Evolutionary conservation across 1,284 basidiomycete species (phyloP), one percentile per base, ranked within the genome.

Genomic region (Marasmius fiardii): DNA sequence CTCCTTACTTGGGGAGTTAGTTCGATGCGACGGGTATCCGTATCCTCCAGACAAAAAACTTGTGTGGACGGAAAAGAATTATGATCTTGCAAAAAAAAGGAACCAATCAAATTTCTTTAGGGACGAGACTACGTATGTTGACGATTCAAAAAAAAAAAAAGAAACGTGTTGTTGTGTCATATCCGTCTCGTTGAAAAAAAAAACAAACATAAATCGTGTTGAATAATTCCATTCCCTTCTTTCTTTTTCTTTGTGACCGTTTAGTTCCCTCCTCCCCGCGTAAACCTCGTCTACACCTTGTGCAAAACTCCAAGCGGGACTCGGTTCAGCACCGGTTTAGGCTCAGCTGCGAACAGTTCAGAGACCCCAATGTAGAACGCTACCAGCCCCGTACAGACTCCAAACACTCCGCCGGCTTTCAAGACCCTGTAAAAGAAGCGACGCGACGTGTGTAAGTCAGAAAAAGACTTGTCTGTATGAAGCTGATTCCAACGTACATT

Each of bases 361-460:
- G 79, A 78, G n/a, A 83, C 69, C 43, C 81, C 88, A 48, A 78
- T 75, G 65, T 90, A 90, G 73, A 81, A 90, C 16, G 87, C 89
- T 61, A 88, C 68, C 58, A 81, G 67, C 0, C 85, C 86, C 20
- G 88, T 88, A 54, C 86, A 59, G 54, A 86, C 76, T 31, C 93
- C 93, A 31, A 92, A 69, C 1, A 71, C 82, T 53, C 93, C 93
- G 44, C 92, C 93, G 2, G 86, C 89, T 64, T 82, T 75, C 43
- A 57, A 59, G 0, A 68, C 34, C 2, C 74, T 88, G 66, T 50
- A 55, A 12, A 68, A 48, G 11, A 51, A 56, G 3, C n/a, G 20
- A 16, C 6, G 58, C 63, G 20, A n/a, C n/a, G n/a, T n/a, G n/a
- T n/a, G n/a, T 31, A 12, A 49, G 10, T 49, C 26, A 31, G 24